Base-by-base conservation (phyloP, 2,329 filamentous ascomycete species). In the Zasmidium angulare region DNA sequence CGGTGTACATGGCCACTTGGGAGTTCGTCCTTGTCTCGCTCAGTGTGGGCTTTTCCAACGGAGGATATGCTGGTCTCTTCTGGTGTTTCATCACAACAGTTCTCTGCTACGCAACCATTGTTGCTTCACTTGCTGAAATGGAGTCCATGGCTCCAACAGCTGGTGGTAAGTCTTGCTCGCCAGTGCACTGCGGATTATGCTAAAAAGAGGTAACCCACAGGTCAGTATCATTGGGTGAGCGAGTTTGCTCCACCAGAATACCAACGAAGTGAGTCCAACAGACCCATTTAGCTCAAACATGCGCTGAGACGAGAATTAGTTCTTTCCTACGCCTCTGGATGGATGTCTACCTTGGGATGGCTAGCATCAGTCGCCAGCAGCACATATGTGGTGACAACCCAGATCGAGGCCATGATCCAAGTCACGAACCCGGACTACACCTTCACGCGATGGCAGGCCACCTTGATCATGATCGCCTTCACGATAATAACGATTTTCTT, bases 371-470 rank as follows among this genome's bases (percentile, higher is more conserved):
- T 70, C 6, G 71, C 75, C 6, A 69, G 67, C 24, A 66, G 69
- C 31, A 69, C 70, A 0, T 77, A 74, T 46, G 65, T 78, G n/a
- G 64, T 70, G 17, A 68, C 70, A 3, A 74, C 71, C 0, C 67
- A 77, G 43, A 70, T 78, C 50, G 68, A 76, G 58, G 69, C 70
- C 14, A 68, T 76, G 60, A 71, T 77, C 59, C 68, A 72, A 17
- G 68, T 78, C 9, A 65, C 60, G 21, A 61, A 69, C 19, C 67
- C 71, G 6, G 63, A 68, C 29, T 74, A 67, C 51, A 57, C 46
- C 2, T 69, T 69, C 50, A 60, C 61, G 12, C 58, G 63, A 43
- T 73, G 69, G 70, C 69, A 74, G 26, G 60, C 58, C 29, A 68
- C 66, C 4, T 60, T 73, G 12, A 58, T 73, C 46, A 71, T 72